These are phyloP conservation scores for Eremothecium gossypii DNA, from an alignment of 1,139 yeast species.

Conservation along the genomic window DNA sequence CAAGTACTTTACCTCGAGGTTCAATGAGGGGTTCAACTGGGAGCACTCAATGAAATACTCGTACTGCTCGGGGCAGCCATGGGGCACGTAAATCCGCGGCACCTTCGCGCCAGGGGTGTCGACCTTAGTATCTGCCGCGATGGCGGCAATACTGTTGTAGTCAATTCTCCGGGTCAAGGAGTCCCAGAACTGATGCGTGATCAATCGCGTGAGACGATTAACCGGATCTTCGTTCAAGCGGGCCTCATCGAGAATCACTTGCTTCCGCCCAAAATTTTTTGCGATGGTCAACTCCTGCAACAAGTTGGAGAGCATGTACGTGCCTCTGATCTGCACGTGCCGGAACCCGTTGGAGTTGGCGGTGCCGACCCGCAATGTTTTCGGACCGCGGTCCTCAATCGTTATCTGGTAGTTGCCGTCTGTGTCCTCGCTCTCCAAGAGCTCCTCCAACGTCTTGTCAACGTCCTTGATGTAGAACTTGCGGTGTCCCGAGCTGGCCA, in stretches of 20 bases:
- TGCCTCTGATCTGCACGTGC: slow-evolving; percentile 70
- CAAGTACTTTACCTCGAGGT: slow-evolving; percentile 68
- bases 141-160: slow-evolving; percentile 47
- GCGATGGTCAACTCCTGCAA: slow-evolving; percentile 88
- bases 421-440: slow-evolving; percentile 75
- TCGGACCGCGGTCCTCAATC: slow-evolving; percentile 90
- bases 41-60: slow-evolving; percentile 57
- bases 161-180: slow-evolving; percentile 67
- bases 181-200: slow-evolving; percentile 74
- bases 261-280: slow-evolving; percentile 65
- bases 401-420: slow-evolving; percentile 83
- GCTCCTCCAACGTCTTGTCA: slow-evolving; percentile 58
- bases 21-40: slow-evolving; percentile 43
- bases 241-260: slow-evolving; percentile 72
- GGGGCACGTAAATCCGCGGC: slow-evolving; percentile 76
- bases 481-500: slow-evolving; percentile 33
- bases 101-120: slow-evolving; percentile 41
- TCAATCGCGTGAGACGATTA: slow-evolving; percentile 61
- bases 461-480: slow-evolving; percentile 69
- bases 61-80: slow-evolving; percentile 59
- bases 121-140: slow-evolving; percentile 76
- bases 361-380: slow-evolving; percentile 73
- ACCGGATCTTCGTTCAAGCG: slow-evolving; percentile 87
- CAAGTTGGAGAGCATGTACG: slow-evolving; percentile 81
- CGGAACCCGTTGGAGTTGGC: slow-evolving; percentile 75